Base-by-base conservation (phyloP, 257 asterid species). In the Gardenia jasminoides region DNA sequence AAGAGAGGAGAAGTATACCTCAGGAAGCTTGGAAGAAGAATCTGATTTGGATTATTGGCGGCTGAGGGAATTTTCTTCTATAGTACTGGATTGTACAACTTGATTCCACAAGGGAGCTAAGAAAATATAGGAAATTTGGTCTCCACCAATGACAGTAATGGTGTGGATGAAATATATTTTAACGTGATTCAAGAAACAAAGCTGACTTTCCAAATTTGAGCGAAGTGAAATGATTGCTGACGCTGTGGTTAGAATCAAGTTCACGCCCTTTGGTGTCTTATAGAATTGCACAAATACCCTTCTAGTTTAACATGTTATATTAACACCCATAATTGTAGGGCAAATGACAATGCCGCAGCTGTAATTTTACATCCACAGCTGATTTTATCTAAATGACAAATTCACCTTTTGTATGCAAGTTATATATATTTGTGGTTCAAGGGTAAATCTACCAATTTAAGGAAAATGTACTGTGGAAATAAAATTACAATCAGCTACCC, bases 1-100 rank as follows among this genome's bases (percentile, higher is more conserved):
- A 68, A 81, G 39, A 26, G 82, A 28, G 11, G 72, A 82, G 81
- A 78, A 75, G 73, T 67, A 76, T 75, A 87, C 86, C 91, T 83
- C 30, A 6, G 72, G 16, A 70, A 78, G 67, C 30, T 39, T 62
- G 80, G 58, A 24, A 36, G 67, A 79, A 74, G 86, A 83, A 73
- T 79, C 88, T 69, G 84, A 81, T 9, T 13, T 70, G n/a, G 68
- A 78, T 75, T 75, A 84, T 80, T 85, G 91, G 86, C 89, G 81
- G 80, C 84, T n/a, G 78, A 72, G 59, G 28, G 58, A 48, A 80
- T 69, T 70, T 70, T 61, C 46, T 13, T 33, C 70, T 9, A 50
- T 39, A 41, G 19, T 62, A 12, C 26, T 76, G 72, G 72, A 64
- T 17, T 64, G 64, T 76, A 13, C 79, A 22, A 15, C 6, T 6